Evolutionary conservation across 164 flowering plant genomes (phyloP), one percentile per base, ranked within the genome.

Genomic region (Liquidambar formosana): DNA sequence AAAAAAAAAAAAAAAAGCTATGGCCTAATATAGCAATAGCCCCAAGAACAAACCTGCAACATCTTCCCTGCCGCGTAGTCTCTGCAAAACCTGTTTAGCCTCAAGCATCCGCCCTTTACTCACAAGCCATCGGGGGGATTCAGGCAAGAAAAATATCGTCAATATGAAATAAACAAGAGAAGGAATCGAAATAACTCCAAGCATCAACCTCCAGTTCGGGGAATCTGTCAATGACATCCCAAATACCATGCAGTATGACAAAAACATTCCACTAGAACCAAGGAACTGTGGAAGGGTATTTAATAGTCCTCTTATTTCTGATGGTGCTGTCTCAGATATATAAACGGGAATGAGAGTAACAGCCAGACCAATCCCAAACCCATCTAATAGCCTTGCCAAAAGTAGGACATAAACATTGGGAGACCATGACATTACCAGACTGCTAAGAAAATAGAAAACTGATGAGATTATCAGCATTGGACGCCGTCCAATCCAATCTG

Each of bases 121-220:
- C 18, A 80, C 83, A 63, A 80, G 81, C 83, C 83, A 80, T 38
- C 81, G 66, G 2, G 83, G 83, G 43, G 83, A 80, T 59, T 80
- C 83, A 33, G 83, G 83, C 68, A 80, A 72, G 73, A 28, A 80
- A 59, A 80, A 75, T 12, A 72, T 59, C 22, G 68, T 71, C 19
- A 80, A 58, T 10, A 47, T 66, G 52, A 80, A 68, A 57, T 68
- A 80, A 14, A 75, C 3, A 22, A 77, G 46, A 12, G 83, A 80
- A 5, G 83, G 83, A 66, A 75, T 41, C 0, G 74, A 74, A 41
- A 80, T 74, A 70, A 80, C 78, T 21, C 83, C 83, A 22, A 80
- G 80, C 83, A 80, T 80, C 64, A 77, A 46, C 64, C 80, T 64
- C 83, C 83, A 79, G 67, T 72, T 79, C 0, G 83, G 80, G 13